Base-by-base conservation (phyloP, 139 green algal genomes). In the Klebsormidium nitens region DNA sequence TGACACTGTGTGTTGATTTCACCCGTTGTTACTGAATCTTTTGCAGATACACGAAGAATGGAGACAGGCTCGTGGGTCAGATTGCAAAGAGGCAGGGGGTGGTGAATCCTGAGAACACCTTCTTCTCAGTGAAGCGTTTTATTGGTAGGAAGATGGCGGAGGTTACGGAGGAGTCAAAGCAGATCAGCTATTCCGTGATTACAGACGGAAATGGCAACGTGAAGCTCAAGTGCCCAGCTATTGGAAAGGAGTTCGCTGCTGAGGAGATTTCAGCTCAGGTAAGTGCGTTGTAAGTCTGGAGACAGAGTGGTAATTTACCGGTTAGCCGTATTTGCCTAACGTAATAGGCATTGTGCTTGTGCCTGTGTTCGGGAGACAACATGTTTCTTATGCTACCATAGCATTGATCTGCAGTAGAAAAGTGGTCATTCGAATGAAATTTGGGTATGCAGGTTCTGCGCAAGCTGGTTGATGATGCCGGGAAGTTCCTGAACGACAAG, bases 81-180 rank as follows among this genome's bases (percentile, higher is more conserved):
- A 97, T 97, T 46, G 94, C 94, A 59, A 99, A 99, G 87, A 87
- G 93, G 31, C 94, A 99, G 83, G 94, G 84, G 1, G 92, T 98
- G 47, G 92, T 97, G 3, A 99, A 99, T 85, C 93, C 95, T 1
- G 90, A 96, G 77, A 98, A 98, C 85, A 99, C 95, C 35, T 97
- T 99, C 80, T 97, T 94, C 83, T 95, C 87, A 32, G 95, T 99
- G 5, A 99, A 99, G 89, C 89, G 95, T 35, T 97, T 99, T 75
- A 96, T 99, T 40, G 95, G 95, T 3, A 46, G 81, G 64, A 91
- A 91, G 76, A 91, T 95, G 83, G 60, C 68, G 19, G 93, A 98
- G 86, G 88, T 99, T 1, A 76, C 81, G 17, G 84, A 92, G 28
- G 92, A 99, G 88, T 82, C 79, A 52, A 96, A 90, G 75, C 88